Evolutionary conservation across 352 stramenopile genomes (phyloP).

Genomic region (Phytophthora palmivora): DNA sequence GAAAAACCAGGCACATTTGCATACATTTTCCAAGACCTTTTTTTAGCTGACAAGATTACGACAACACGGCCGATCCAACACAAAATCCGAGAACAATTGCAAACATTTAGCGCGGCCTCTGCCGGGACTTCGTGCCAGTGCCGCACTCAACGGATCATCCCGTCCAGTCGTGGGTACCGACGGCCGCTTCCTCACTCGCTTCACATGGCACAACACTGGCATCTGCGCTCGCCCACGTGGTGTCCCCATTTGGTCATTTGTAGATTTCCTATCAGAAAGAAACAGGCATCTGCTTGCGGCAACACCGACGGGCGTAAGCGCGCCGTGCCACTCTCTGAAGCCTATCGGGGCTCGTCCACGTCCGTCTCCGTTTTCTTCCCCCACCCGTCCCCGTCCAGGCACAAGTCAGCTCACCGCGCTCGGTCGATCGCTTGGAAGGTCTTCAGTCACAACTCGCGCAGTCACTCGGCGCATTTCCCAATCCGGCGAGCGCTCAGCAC

Average conservation of each 20-base stretch:
- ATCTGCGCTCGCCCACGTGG: slow-evolving; percentile 24
- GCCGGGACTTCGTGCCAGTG: slow-evolving; percentile 32
- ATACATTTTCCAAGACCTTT: slow-evolving; percentile 25
- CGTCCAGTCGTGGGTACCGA: slow-evolving; percentile 31
- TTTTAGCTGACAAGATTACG: slow-evolving; percentile 4
- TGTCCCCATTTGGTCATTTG: slow-evolving; percentile 26
- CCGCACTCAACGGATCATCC: slow-evolving; percentile 42
- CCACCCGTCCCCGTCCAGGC: slow-evolving; percentile 14
- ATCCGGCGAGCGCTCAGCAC: slow-evolving; percentile 50
- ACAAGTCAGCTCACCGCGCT: slow-evolving; percentile 26
- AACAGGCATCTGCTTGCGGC: slow-evolving; percentile 23
- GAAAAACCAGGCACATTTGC: slow-evolving; percentile 35
- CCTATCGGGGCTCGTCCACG: slow-evolving; percentile 24
- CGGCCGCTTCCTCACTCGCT: slow-evolving; percentile 7
- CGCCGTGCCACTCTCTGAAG: slow-evolving; percentile 31
- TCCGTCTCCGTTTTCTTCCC: slow-evolving; percentile 31
- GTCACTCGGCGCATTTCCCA: slow-evolving; percentile 39
- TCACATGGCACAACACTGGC: slow-evolving; percentile 23
- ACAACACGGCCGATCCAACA: slow-evolving; percentile 22
- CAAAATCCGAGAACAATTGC: slow-evolving; percentile 18
- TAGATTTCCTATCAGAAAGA: slow-evolving; percentile 25
- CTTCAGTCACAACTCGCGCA: slow-evolving; percentile 5
- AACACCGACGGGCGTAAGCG: slow-evolving; percentile 16
- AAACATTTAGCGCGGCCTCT: slow-evolving; percentile 12
- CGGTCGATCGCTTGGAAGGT: neutral